Evolutionary conservation across 2,329 filamentous ascomycete genomes (phyloP), one percentile per base, ranked within the genome.

Genomic region (Leptodontidium sp.): DNA sequence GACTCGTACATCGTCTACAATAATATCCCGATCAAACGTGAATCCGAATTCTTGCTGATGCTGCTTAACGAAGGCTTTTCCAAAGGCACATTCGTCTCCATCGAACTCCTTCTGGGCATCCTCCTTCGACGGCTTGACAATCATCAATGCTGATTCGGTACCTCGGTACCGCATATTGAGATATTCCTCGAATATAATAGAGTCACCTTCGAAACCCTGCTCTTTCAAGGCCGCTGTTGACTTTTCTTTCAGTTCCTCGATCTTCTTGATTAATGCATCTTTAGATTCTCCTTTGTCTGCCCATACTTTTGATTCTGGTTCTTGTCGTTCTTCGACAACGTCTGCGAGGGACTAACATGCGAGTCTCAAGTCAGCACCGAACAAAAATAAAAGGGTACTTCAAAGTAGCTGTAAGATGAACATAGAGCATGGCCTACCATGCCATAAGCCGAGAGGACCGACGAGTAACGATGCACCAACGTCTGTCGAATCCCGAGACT

Each of bases 41-140:
- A 98, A 98, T 0, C 94, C 94, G 77, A 98, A 98, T 77, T 98
- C 94, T 77, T 96, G 94, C 64, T 93, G 90, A 77, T 98, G 94
- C 74, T 97, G 93, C 74, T 90, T 89, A 40, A 97, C 84, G 76
- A 98, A 98, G 0, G 93, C 94, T 72, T 90, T 87, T 2, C 91
- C 93, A 80, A 94, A 98, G 0, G 90, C 91, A 92, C 92, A 97
- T 14, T 93, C 88, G 29, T 92, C 88, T 7, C 88, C 89, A 29
- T 79, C 83, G 71, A 87, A 91, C 15, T 85, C 82, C 49, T 85
- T 84, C 68, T 88, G 81, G 0, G 84, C 84, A 67, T 93, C 90
- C 62, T 89, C 86, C 47, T 85, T 81, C 2, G 80, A 86, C 0
- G 94, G 93, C 79, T 91, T 93, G 72, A 96, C 82, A 59, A 97